A percentile compares a stretch with the other conserved stretches of the same genome.
These are phyloP conservation scores for Globisporangium spiculum DNA, from an alignment of 352 stramenopile genomes.

Conservation along the genomic window DNA sequence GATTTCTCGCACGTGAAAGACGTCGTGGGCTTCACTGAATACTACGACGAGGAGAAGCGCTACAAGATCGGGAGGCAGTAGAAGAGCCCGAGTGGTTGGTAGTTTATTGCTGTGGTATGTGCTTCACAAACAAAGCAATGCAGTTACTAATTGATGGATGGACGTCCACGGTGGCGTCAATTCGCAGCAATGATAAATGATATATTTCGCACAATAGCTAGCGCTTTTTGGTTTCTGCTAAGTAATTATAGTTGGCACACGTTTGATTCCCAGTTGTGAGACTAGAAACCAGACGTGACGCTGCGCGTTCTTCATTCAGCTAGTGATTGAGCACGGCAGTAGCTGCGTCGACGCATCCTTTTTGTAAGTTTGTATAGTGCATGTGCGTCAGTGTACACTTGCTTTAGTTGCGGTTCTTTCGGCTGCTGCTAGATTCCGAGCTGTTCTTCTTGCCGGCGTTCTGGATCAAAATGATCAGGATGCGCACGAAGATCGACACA, in stretches of 20 bases:
- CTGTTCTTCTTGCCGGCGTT: constrained; percentile 60
- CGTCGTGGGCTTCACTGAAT: constrained; percentile 92
- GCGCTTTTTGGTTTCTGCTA: constrained; percentile 4
- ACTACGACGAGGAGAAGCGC: constrained; percentile 83
- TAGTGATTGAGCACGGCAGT: neutral
- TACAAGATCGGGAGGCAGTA: constrained; percentile 21
- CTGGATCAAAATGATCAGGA: constrained; percentile 77
- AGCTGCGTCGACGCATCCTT: neutral
- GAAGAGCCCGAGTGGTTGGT: neutral
- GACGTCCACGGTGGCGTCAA: neutral
- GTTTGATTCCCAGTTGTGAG: neutral
- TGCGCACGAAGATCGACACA: constrained; percentile 86
- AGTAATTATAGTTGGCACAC: neutral
- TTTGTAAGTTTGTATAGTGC: neutral
- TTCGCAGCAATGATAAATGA: neutral
- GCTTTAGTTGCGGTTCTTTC: constrained; percentile 29
- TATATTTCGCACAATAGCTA: neutral
- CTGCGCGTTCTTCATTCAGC: neutral
- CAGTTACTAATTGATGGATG: neutral
- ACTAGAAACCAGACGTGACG: neutral
- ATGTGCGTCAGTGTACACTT: neutral
- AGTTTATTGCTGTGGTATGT: neutral
- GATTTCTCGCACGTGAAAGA: constrained; percentile 91
- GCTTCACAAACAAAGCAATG: neutral
- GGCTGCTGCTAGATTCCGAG: constrained; percentile 25